Evolutionary conservation across 768 basidiomycete genomes (phyloP).

Genomic region (Mycena crocata): DNA sequence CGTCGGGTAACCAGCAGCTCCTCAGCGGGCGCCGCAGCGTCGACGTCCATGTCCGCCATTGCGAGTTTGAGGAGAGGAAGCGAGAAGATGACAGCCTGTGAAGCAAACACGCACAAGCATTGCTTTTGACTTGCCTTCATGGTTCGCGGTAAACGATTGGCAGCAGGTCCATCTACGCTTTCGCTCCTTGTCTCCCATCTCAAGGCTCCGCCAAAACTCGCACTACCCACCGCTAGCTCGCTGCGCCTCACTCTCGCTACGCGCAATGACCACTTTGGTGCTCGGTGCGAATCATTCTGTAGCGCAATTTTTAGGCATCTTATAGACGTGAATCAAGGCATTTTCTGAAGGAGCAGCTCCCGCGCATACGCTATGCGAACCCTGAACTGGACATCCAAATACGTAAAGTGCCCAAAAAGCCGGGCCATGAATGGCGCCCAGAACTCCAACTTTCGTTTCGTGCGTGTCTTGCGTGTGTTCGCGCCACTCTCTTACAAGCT

Average conservation of each 20-base stretch:
- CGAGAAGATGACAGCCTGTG: neutral
- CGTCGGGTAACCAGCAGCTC: conserved; percentile 68
- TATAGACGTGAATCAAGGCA: conserved; percentile 56
- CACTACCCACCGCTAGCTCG: conserved; percentile 21
- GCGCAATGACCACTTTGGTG: conserved; percentile 80
- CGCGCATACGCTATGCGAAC: conserved; percentile 82
- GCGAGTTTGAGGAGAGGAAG: neutral
- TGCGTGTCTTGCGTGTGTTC: conserved; percentile 50
- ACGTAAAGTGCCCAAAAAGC: conserved; percentile 62
- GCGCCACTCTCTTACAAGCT: neutral
- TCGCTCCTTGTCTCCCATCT: conserved; percentile 27
- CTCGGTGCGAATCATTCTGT: conserved; percentile 60
- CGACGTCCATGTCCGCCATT: conserved; percentile 23
- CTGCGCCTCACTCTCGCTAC: conserved; percentile 61
- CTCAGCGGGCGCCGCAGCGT: conserved; percentile 39
- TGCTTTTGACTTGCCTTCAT: conserved; percentile 6
- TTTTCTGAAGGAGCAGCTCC: conserved; percentile 84
- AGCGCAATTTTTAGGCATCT: neutral
- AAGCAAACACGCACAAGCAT: conserved; percentile 10
- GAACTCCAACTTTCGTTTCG: conserved; percentile 72
- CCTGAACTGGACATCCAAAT: conserved; percentile 73
- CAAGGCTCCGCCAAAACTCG: conserved; percentile 24
- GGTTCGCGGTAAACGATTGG: conserved; percentile 24
- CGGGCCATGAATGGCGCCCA: conserved; percentile 68
- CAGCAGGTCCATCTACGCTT: conserved; percentile 18